Evolutionary conservation across 2,329 filamentous ascomycete species (phyloP).

Genomic region (Aspergillus viridinutans): DNA sequence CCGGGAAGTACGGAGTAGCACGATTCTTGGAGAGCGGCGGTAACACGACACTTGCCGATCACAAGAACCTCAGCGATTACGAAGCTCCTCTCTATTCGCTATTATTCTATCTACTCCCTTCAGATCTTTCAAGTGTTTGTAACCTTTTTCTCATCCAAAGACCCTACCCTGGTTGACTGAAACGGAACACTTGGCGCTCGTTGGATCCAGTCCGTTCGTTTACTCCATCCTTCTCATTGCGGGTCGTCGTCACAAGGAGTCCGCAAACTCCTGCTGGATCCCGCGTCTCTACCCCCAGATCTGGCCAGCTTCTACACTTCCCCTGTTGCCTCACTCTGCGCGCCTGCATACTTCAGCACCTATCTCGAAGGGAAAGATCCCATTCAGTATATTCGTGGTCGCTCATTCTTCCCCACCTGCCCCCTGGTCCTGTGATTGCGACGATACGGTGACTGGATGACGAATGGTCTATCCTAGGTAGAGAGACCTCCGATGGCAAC

Average conservation of each 20-base stretch:
- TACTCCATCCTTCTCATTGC: background rate
- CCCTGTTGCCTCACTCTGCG: background rate
- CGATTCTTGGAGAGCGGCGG: no score
- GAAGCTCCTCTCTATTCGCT: background rate
- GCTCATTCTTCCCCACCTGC: background rate
- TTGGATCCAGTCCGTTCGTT: background rate
- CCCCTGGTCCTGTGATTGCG: constrained; percentile 14
- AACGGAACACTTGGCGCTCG: background rate
- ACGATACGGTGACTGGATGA: constrained; percentile 27
- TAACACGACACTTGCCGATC: background rate
- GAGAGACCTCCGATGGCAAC: constrained; percentile 33
- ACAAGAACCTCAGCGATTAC: background rate
- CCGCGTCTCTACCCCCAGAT: constrained; percentile 5
- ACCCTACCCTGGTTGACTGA: background rate
- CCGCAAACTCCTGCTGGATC: constrained; percentile 7
- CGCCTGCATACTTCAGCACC: background rate
- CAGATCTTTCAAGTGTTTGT: background rate
- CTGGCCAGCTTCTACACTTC: background rate
- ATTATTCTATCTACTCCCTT: background rate
- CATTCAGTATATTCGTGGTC: background rate
- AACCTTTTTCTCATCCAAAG: background rate
- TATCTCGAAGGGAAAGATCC: background rate
- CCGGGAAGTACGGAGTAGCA: no score
- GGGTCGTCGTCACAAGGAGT: constrained; percentile 16
- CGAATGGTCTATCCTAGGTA: constrained; percentile 33